A percentile compares a stretch with the other conserved stretches of the same genome.
Conservation (phyloP, 108 stramenopile genomes). For the Parietichytrium sp. region DNA sequence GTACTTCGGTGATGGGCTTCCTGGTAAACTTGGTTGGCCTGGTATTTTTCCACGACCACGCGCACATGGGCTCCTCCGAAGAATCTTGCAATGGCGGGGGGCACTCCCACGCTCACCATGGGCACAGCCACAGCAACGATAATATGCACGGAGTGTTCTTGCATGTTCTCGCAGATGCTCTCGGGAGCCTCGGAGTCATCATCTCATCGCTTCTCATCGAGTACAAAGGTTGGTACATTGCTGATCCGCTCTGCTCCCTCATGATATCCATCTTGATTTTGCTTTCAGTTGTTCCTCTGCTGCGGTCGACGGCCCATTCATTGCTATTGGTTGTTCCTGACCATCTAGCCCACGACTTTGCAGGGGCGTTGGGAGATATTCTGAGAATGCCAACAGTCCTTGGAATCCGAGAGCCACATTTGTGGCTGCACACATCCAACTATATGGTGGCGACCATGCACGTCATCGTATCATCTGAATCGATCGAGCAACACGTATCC, state of each 20-base stretch:
- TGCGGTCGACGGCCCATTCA: not conserved
- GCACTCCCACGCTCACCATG: slow-evolving; percentile 31
- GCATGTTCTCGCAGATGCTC: slow-evolving; percentile 37
- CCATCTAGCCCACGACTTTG: not conserved
- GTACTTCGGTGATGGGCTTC: not conserved
- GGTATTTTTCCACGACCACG: slow-evolving; percentile 40
- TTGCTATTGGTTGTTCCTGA: not conserved
- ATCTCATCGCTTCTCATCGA: slow-evolving; percentile 28
- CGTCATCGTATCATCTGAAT: not conserved
- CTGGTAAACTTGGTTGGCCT: slow-evolving; percentile 41
- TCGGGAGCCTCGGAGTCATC: slow-evolving; percentile 42
- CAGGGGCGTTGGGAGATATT: not conserved
- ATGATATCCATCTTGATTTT: slow-evolving; percentile 33
- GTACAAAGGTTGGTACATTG: slow-evolving; percentile 5
- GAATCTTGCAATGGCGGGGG: not conserved
- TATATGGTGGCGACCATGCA: not conserved
- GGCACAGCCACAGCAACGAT: slow-evolving; percentile 34
- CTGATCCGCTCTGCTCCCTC: slow-evolving; percentile 32
- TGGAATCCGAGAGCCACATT: not conserved
- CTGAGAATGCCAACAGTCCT: not conserved
- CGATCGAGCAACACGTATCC: not conserved
- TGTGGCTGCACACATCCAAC: not conserved
- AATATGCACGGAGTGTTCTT: slow-evolving; percentile 42
- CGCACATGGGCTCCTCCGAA: not conserved
- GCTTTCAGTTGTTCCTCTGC: not conserved